Conservation (phyloP, 768 basidiomycete species). For the Kwoniella sp. region DNA sequence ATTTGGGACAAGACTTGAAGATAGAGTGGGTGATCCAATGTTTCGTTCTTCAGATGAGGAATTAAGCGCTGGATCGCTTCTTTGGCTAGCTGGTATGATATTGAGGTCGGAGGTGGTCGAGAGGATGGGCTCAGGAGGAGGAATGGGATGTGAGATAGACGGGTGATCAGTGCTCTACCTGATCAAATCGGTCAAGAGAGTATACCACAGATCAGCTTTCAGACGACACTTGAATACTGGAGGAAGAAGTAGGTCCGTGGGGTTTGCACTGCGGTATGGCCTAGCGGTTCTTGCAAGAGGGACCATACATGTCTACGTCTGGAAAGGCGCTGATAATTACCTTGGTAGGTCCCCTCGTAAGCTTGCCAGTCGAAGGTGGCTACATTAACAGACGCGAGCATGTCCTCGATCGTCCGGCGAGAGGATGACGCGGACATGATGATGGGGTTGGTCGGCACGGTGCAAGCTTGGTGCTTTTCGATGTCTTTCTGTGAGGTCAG, state of each 20-base stretch:
- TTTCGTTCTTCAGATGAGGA: conserved; percentile 30
- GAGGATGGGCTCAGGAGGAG: conserved; percentile 19
- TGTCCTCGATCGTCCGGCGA: conserved; percentile 11
- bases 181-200: background rate
- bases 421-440: background rate
- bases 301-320: too few relatives aligned
- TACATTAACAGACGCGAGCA: conserved; percentile 14
- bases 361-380: conserved; percentile 40
- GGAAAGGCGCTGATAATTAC: too few relatives aligned
- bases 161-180: conserved; percentile 48
- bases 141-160: conserved; percentile 33
- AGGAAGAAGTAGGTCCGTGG: too few relatives aligned
- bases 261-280: too few relatives aligned
- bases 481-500: too few relatives aligned
- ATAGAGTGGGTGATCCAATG: conserved; percentile 32
- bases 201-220: too few relatives aligned
- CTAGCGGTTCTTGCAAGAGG: too few relatives aligned
- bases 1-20: conserved; percentile 5
- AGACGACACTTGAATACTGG: too few relatives aligned
- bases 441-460: background rate
- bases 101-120: conserved; percentile 8
- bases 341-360: conserved; percentile 42
- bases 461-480: too few relatives aligned
- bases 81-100: conserved; percentile 27
- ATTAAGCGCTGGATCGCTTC: conserved; percentile 31